Percentiles rank a stretch among this genome's conserved stretches.
Conservation (phyloP, 1,284 basidiomycete species). For the Trichosporon sp. region DNA sequence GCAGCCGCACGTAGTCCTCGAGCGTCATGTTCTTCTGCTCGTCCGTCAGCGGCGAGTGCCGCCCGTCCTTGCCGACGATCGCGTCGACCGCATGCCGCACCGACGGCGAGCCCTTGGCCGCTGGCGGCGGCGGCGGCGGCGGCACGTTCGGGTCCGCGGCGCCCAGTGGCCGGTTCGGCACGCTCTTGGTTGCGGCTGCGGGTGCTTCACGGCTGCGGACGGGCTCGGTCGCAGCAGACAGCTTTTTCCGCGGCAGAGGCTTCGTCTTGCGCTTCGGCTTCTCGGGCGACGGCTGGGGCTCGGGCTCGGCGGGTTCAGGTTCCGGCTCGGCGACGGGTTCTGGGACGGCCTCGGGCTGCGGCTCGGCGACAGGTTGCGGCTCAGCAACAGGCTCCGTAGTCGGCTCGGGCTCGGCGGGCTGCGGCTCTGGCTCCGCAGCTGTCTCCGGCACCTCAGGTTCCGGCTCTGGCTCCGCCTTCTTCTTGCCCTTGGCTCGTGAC, state of each 20-base stretch:
- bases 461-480: constrained; percentile 5
- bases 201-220: background rate
- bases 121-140: constrained; percentile 9
- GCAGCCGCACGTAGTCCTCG: constrained; percentile 19
- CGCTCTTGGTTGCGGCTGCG: background rate
- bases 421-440: background rate
- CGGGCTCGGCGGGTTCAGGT: background rate
- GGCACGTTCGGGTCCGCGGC: constrained; percentile 37
- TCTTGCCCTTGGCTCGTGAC: background rate
- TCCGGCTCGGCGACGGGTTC: constrained; percentile 1
- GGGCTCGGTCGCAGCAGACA: background rate
- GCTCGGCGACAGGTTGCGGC: constrained; percentile 10
- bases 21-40: constrained; percentile 18
- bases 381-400: constrained; percentile 5
- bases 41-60: constrained; percentile 2
- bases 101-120: constrained; percentile 9
- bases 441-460: background rate
- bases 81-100: constrained; percentile 12
- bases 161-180: constrained; percentile 16
- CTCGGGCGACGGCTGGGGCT: background rate
- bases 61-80: constrained; percentile 15
- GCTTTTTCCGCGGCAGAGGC: constrained; percentile 16
- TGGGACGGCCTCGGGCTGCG: background rate
- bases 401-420: constrained; percentile 9
- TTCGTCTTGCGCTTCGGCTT: constrained; percentile 16